A percentile compares a stretch with the other conserved stretches of the same genome.
Conservation (phyloP, 352 stramenopile species). For the Bremia lactucae region DNA sequence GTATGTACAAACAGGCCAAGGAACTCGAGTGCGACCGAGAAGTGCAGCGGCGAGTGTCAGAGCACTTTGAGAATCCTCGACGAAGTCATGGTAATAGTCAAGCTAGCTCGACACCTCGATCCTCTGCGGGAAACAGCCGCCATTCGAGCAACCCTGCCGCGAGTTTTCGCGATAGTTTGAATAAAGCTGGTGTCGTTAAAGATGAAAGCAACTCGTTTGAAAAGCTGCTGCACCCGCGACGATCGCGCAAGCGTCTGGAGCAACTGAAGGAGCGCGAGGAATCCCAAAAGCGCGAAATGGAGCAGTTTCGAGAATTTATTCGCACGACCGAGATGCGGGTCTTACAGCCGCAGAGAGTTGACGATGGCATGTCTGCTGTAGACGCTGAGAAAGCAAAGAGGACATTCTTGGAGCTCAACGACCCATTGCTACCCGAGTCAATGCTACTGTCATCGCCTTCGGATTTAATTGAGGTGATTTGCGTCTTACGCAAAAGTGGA, state of each 20-base stretch:
- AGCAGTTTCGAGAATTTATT: conserved; percentile 83
- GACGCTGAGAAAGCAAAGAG: conserved; percentile 19
- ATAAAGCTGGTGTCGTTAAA: conserved; percentile 18
- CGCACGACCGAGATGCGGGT: conserved; percentile 43
- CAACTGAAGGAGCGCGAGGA: conserved; percentile 59
- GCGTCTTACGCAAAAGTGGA: conserved; percentile 58
- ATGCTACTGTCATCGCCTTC: conserved; percentile 33
- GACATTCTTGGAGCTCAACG: conserved; percentile 31
- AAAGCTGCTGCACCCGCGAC: conserved; percentile 65
- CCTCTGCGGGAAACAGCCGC: conserved; percentile 7
- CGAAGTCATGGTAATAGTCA: conserved; percentile 14
- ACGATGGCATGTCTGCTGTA: conserved; percentile 8
- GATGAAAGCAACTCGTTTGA: conserved; percentile 52
- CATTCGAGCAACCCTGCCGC: conserved; percentile 12
- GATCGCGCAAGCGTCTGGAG: conserved; percentile 50
- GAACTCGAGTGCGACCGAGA: conserved; percentile 71
- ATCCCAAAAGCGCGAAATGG: conserved; percentile 72
- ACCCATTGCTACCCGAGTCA: conserved; percentile 45
- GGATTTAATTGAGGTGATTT: conserved; percentile 64
- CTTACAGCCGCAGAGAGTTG: conserved; percentile 8
- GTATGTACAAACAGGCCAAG: conserved; percentile 79
- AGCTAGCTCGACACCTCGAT: conserved; percentile 8
- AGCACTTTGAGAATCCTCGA: conserved; percentile 22
- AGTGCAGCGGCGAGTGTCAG: conserved; percentile 59
- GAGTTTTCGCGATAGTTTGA: conserved; percentile 33